Evolutionary conservation across 768 basidiomycete genomes (phyloP).

Genomic region (Trichaptum fuscoviolaceum): DNA sequence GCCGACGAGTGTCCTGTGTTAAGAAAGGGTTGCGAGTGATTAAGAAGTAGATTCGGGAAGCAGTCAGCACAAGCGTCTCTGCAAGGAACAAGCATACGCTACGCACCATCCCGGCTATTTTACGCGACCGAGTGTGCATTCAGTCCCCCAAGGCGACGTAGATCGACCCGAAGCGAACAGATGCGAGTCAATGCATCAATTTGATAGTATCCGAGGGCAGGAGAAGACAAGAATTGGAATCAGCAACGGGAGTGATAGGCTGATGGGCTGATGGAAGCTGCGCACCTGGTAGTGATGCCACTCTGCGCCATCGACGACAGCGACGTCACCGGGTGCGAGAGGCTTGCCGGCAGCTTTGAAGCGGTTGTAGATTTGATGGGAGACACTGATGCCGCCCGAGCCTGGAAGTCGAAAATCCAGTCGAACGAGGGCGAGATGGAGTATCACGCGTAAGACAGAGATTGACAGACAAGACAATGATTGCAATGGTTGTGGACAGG

Average conservation of each 20-base stretch:
- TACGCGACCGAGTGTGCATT: too few relatives aligned
- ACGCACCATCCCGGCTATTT: conserved; percentile 82
- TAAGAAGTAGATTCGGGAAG: too few relatives aligned
- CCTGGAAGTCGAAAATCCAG: conserved; percentile 40
- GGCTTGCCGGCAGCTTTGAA: conserved; percentile 67
- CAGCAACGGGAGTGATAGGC: not conserved
- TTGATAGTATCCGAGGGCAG: not conserved
- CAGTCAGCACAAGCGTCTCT: not conserved
- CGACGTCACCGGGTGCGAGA: conserved; percentile 72
- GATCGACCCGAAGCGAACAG: too few relatives aligned
- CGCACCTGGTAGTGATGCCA: conserved; percentile 81
- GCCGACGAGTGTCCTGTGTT: conserved; percentile 80
- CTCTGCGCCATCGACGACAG: conserved; percentile 76
- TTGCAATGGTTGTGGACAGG: too few relatives aligned
- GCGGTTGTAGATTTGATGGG: conserved; percentile 81
- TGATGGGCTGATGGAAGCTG: conserved; percentile 8
- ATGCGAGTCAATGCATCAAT: not conserved
- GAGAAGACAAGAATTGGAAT: not conserved
- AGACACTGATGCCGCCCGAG: conserved; percentile 74
- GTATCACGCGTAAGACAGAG: not conserved
- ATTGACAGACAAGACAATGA: too few relatives aligned
- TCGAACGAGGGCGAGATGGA: not conserved
- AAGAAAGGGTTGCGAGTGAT: too few relatives aligned
- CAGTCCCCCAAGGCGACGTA: too few relatives aligned
- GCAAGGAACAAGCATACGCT: not conserved